Percentiles rank a stretch among this genome's conserved stretches.
Conservation (phyloP, 2,329 filamentous ascomycete genomes). For the Aspergillus ochraceus region DNA sequence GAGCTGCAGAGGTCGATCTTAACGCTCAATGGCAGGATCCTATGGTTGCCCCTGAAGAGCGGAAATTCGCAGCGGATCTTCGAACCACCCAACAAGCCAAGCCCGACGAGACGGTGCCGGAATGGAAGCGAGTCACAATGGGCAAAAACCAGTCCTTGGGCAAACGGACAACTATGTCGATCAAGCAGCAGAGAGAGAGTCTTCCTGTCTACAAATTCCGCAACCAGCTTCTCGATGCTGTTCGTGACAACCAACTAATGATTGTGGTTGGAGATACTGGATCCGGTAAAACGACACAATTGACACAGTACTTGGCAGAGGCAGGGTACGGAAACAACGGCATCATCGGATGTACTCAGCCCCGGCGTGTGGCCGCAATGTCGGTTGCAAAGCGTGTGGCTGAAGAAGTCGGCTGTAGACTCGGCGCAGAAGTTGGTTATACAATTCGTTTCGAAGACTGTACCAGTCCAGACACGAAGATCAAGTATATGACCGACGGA, state of each 20-base stretch:
- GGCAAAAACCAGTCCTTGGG: constrained; percentile 79
- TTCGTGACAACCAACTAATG: constrained; percentile 82
- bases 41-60: constrained; percentile 81
- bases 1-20: constrained; percentile 75
- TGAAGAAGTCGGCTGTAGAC: constrained; percentile 87
- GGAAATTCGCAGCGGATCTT: constrained; percentile 86
- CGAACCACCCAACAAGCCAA: constrained; percentile 64
- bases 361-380: constrained; percentile 95
- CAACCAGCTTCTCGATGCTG: constrained; percentile 81
- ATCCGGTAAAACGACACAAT: constrained; percentile 93
- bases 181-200: constrained; percentile 90
- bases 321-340: constrained; percentile 83
- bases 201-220: constrained; percentile 89
- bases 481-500: constrained; percentile 99
- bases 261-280: constrained; percentile 98
- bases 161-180: constrained; percentile 84
- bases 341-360: constrained; percentile 94
- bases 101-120: constrained; percentile 69
- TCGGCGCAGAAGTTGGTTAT: constrained; percentile 93
- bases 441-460: constrained; percentile 97
- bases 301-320: constrained; percentile 94
- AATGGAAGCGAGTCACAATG: constrained; percentile 86
- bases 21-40: constrained; percentile 95
- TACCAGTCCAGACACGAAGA: constrained; percentile 81
- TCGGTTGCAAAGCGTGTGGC: constrained; percentile 96